Conservation (phyloP, 2,329 filamentous ascomycete genomes). For the Ascochyta clinopodiicola region DNA sequence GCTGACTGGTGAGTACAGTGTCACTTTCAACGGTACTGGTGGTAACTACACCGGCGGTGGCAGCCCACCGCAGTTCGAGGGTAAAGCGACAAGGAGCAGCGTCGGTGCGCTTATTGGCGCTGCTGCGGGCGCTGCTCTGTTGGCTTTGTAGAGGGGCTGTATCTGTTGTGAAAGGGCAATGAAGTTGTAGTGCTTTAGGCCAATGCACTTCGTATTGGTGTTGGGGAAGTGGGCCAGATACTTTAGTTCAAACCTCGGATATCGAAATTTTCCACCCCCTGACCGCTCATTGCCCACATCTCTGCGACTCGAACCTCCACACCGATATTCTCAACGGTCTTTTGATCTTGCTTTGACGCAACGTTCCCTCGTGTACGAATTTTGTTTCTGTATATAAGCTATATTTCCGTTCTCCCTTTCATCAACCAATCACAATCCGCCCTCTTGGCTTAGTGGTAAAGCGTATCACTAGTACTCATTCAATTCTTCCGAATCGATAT, state of each 20-base stretch:
- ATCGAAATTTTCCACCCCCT: background rate
- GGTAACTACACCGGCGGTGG: conserved; percentile 6
- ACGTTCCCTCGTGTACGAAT: too few species aligned
- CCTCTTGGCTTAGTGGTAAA: conserved; percentile 23
- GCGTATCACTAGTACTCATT: conserved; percentile 16
- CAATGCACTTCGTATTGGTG: background rate
- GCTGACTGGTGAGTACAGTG: conserved; percentile 23
- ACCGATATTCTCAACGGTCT: too few species aligned
- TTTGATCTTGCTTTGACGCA: too few species aligned
- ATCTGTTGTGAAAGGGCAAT: too few species aligned
- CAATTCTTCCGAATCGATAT: background rate
- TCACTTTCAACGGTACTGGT: conserved; percentile 15
- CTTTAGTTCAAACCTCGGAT: background rate
- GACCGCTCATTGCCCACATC: background rate
- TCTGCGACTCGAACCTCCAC: too few species aligned
- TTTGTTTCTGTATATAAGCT: background rate
- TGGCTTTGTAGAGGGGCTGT: conserved; percentile 1
- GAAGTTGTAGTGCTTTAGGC: background rate
- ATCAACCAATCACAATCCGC: conserved; percentile 18
- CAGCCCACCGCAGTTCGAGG: conserved; percentile 17
- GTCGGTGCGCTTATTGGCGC: conserved; percentile 11
- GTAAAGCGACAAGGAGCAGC: conserved; percentile 2
- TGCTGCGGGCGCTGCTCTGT: background rate
- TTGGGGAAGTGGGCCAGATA: background rate
- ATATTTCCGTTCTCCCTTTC: background rate